phyloP scores from a whole-genome alignment of 192 early-diverging fungal species.

The Backusella sp. region DNA sequence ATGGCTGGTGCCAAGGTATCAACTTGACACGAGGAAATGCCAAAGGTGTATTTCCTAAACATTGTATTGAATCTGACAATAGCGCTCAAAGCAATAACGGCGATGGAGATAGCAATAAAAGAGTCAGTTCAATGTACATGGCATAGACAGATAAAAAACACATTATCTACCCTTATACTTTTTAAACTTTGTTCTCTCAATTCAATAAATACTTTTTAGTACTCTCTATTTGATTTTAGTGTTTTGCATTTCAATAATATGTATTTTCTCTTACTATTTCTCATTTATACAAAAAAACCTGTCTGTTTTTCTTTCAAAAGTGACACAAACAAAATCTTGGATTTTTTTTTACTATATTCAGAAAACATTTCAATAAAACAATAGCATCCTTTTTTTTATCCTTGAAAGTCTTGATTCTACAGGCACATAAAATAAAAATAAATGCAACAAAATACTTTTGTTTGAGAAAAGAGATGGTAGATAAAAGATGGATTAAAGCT shows the following conservation, averaged over 20 bases:
- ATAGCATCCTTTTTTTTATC: neutral
- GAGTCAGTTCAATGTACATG: conserved; percentile 26
- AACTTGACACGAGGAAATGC: conserved; percentile 47
- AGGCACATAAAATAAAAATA: neutral
- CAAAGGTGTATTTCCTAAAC: conserved; percentile 57
- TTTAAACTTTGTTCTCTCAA: neutral
- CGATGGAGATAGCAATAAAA: neutral
- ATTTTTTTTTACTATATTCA: neutral
- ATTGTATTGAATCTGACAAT: conserved; percentile 43
- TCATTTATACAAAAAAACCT: neutral
- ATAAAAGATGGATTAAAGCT: neutral
- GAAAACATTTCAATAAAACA: neutral
- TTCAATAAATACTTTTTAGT: neutral
- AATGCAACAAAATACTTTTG: neutral
- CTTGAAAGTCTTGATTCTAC: neutral
- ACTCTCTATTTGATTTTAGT: neutral
- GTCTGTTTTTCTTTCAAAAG: neutral
- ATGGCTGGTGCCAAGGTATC: conserved; percentile 60
- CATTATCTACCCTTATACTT: neutral
- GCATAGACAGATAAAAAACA: neutral
- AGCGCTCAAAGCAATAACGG: neutral
- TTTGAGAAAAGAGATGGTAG: neutral
- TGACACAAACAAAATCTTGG: neutral
- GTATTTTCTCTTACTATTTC: neutral
- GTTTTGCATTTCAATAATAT: neutral